phyloP scores from a whole-genome alignment of 306 rosid genomes.

The Castanea mollissima region DNA sequence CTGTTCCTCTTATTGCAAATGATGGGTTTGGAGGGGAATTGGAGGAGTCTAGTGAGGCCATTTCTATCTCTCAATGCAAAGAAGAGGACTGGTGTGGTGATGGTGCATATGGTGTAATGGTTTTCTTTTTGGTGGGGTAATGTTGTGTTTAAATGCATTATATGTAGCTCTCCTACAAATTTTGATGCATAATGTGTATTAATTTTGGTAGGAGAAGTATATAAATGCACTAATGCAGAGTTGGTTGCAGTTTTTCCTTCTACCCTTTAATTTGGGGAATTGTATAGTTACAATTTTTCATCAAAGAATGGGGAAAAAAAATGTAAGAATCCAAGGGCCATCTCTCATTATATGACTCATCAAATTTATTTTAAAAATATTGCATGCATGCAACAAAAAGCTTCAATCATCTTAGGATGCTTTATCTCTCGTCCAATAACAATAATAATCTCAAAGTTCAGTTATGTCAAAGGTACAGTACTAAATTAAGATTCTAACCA shows the following conservation, averaged over 20 bases:
- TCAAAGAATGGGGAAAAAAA: no score
- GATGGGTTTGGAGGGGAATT: constrained; percentile 57
- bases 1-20: constrained; percentile 39
- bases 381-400: no score
- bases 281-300: background rate
- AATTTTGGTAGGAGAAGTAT: background rate
- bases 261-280: background rate
- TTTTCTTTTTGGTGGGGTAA: background rate
- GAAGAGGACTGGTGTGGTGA: background rate
- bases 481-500: no score
- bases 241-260: background rate
- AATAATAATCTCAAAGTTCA: no score
- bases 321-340: no score
- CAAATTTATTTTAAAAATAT: no score
- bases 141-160: background rate
- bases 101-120: background rate
- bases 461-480: no score
- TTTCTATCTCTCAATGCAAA: background rate
- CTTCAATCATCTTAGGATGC: no score
- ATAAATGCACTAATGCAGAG: background rate
- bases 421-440: no score
- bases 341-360: no score
- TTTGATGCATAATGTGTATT: background rate
- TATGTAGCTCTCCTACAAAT: no score
- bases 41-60: constrained; percentile 46